Base-by-base conservation (phyloP, 1,284 basidiomycete genomes). In the Naganishia cerealis region DNA sequence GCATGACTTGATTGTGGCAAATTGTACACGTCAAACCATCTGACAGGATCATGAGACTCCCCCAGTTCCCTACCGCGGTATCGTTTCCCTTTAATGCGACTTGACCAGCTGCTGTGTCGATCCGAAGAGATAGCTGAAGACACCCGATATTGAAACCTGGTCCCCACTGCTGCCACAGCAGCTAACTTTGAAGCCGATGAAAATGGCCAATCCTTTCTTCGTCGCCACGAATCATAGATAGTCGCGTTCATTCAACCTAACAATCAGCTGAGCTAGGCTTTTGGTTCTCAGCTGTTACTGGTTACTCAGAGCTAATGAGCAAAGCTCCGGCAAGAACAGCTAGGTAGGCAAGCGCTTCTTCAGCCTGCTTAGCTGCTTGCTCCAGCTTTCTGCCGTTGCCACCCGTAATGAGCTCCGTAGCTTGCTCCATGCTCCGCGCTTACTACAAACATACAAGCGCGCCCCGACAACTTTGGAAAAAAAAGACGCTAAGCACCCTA, bases 151-250 rank as follows among this genome's bases (percentile, higher is more conserved):
- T 33, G 29, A 6, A 33, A 6, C 6, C 29, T 33, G 29, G 2
- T 6, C 29, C 3, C 29, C 29, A 33, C 6, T 33, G 29, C 29
- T 33, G 6, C 29, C 29, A 6, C 6, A 33, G 29, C 29, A 33
- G 29, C 29, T 33, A 2, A 33, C 29, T 33, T 2, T 33, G 54
- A 39, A 39, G 36, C 21, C 16, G 21, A 15, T 8, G 21, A 33
- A 56, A 56, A 56, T 56, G 54, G 54, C 54, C 54, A 56, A 56
- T 56, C n/a, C 26, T 54, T 15, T 33, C 24, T 54, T 29, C 48
- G 6, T n/a, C 16, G 48, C n/a, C n/a, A n/a, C 48, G n/a, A 26
- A 50, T 33, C 29, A 33, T 6, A 33, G 29, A 33, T 33, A 33
- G 29, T 33, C 29, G 29, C 29, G 6, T 33, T 33, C 6, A 33